Percentiles rank a stretch among this genome's conserved stretches.
Conservation (phyloP, 495 filamentous ascomycete species). For the Penicillium riverlandense region DNA sequence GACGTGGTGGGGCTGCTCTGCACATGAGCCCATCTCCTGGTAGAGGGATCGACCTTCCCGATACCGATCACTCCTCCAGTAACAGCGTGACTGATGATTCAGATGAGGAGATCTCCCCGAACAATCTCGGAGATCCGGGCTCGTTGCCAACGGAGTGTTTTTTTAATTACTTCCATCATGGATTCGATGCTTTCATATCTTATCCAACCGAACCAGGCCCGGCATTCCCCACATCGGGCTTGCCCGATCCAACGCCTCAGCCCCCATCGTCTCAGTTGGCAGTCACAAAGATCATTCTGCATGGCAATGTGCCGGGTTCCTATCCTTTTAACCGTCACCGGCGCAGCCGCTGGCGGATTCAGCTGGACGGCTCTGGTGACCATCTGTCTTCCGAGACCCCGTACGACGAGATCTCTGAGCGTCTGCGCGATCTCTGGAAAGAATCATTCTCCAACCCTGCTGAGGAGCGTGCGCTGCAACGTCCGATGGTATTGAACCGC, state of each 20-base stretch:
- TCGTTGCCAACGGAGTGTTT: slow-evolving; percentile 65
- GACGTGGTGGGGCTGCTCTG: slow-evolving; percentile 33
- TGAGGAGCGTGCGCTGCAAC: slow-evolving; percentile 56
- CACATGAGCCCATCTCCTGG: slow-evolving; percentile 36
- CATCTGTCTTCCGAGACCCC: slow-evolving; percentile 65
- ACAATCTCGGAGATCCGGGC: slow-evolving; percentile 26
- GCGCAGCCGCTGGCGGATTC: slow-evolving; percentile 78
- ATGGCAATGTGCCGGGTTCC: slow-evolving; percentile 90
- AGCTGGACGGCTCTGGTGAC: slow-evolving; percentile 31
- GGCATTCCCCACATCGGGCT: slow-evolving; percentile 45
- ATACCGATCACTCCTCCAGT: slow-evolving; percentile 77
- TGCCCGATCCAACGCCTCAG: slow-evolving; percentile 27
- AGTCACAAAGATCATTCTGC: slow-evolving; percentile 83
- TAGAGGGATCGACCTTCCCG: slow-evolving; percentile 38
- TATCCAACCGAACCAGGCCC: slow-evolving; percentile 61
- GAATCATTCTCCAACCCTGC: slow-evolving; percentile 52
- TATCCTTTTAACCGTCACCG: slow-evolving; percentile 96
- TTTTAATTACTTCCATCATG: slow-evolving; percentile 94
- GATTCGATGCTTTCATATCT: slow-evolving; percentile 90
- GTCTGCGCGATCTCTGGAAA: slow-evolving; percentile 67
- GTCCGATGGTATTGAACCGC: slow-evolving; percentile 81
- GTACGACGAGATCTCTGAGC: slow-evolving; percentile 61
- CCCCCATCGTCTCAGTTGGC: slow-evolving; percentile 55
- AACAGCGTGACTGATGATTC: slow-evolving; percentile 73
- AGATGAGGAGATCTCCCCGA: slow-evolving; percentile 49